Base-by-base conservation (phyloP, 75 land plant genomes). In the Pinus tabuliformis region DNA sequence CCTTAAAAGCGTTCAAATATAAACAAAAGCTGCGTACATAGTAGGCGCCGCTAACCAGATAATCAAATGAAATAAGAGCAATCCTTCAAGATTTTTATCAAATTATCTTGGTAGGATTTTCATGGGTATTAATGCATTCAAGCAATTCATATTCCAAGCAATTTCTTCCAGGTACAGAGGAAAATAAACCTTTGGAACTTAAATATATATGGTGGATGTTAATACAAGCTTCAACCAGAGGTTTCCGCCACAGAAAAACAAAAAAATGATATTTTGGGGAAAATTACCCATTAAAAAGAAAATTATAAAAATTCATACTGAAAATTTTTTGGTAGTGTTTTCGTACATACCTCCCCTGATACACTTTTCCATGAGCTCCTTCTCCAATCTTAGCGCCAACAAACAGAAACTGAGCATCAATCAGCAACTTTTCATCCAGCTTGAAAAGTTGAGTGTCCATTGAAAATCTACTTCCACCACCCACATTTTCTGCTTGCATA, bases 301-400 rank as follows among this genome's bases (percentile, higher is more conserved):
- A 5, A 58, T 20, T 5, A 58, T 3, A 15, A 58, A 39, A 39
- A 39, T 39, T 39, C 42, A 39, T 5, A 39, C 0, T 39, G 42
- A 5, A 39, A 39, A 39, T 39, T 5, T 4, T 39, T 39, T 39
- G 42, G 5, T 39, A 39, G 42, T 39, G 42, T 39, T 39, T 39
- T 39, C 4, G 42, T 58, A 75, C 77, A 26, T 68, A 79, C 82
- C 79, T 83, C 33, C 84, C 84, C 73, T 79, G 82, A 39, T 83
- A 83, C 1, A 83, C 81, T 57, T 83, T 83, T 36, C 82, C 84
- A 64, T 83, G 82, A 52, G 84, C 81, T 17, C 84, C 84, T 64
- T 83, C 84, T 57, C 84, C 84, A 30, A 83, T 73, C 64, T 83
- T 83, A 9, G 82, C 70, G 20, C 84, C 84, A 12, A 79, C 84